Conservation (phyloP, 345 rosid species). For the Luvunga scandens region DNA sequence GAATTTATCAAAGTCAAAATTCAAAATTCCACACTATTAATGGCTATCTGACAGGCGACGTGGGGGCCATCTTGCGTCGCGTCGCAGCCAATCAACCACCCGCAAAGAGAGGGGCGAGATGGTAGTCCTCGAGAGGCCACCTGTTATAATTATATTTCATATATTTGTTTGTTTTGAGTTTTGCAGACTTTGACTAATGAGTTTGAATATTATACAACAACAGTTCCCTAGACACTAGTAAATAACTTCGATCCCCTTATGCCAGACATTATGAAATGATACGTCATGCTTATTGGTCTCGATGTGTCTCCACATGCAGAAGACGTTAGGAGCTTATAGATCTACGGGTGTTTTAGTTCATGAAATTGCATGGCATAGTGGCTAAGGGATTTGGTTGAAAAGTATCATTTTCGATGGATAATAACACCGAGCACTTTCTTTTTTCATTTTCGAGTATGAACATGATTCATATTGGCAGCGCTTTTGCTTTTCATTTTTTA, state of each 20-base stretch:
- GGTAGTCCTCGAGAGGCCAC: background rate
- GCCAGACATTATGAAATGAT: background rate
- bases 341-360: too few relatives aligned
- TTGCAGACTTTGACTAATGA: background rate
- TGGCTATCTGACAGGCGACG: background rate
- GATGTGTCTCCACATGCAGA: too few relatives aligned
- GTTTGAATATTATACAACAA: background rate
- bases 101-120: background rate
- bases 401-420: too few relatives aligned
- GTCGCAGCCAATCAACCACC: background rate
- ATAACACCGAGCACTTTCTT: too few relatives aligned
- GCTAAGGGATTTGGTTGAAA: too few relatives aligned
- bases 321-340: too few relatives aligned
- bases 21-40: background rate
- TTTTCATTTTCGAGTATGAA: too few relatives aligned
- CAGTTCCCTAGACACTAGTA: too few relatives aligned
- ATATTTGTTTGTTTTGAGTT: background rate
- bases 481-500: too few relatives aligned
- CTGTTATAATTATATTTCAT: background rate
- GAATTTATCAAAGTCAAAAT: background rate
- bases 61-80: background rate
- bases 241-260: background rate
- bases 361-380: too few relatives aligned
- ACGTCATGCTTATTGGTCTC: background rate
- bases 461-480: too few relatives aligned